Conservation (phyloP, 1,284 basidiomycete species). For the Flammula alnicola region DNA sequence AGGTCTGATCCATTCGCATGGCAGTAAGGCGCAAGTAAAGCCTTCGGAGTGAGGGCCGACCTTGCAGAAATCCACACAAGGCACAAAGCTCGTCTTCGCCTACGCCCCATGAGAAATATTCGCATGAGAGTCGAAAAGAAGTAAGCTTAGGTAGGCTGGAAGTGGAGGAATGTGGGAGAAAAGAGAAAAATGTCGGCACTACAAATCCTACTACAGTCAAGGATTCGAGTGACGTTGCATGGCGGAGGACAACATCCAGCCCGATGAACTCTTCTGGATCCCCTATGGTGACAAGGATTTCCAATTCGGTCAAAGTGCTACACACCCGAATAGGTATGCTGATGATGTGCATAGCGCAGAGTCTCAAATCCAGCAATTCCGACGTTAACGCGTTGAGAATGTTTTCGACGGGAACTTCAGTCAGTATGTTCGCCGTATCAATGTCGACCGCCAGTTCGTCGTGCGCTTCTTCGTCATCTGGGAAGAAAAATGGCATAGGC, state of each 20-base stretch:
- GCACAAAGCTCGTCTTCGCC: slow-evolving; percentile 20
- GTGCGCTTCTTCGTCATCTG: slow-evolving; percentile 32
- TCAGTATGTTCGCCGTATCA: slow-evolving; percentile 8
- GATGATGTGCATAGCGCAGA: slow-evolving; percentile 34
- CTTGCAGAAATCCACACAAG: slow-evolving; percentile 30
- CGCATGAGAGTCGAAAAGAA: slow-evolving; percentile 40
- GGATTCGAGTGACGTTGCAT: slow-evolving; percentile 35
- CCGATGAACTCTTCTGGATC: slow-evolving; percentile 30
- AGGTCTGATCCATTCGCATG: slow-evolving; percentile 22
- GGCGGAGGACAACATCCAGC: slow-evolving; percentile 40
- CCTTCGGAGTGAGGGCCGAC: slow-evolving; percentile 27
- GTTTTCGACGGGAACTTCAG: slow-evolving; percentile 13
- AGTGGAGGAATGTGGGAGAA: slow-evolving; percentile 30
- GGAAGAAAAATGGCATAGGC: slow-evolving; percentile 32
- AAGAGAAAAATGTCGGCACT: slow-evolving; percentile 27
- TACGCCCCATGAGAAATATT: slow-evolving; percentile 23
- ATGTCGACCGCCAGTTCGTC: slow-evolving; percentile 23
- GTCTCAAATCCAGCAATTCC: slow-evolving; percentile 29
- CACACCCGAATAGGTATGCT: slow-evolving; percentile 39
- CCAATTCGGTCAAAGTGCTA: slow-evolving; percentile 34
- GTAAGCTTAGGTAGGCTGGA: slow-evolving; percentile 31
- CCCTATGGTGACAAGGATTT: slow-evolving; percentile 32
- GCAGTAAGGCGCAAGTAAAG: slow-evolving; percentile 35
- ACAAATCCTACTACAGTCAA: slow-evolving; percentile 38
- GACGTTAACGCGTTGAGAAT: slow-evolving; percentile 29